These are phyloP conservation scores for Ascosphaera acerosa DNA, from an alignment of 2,329 filamentous ascomycete species.

Conservation along the genomic window DNA sequence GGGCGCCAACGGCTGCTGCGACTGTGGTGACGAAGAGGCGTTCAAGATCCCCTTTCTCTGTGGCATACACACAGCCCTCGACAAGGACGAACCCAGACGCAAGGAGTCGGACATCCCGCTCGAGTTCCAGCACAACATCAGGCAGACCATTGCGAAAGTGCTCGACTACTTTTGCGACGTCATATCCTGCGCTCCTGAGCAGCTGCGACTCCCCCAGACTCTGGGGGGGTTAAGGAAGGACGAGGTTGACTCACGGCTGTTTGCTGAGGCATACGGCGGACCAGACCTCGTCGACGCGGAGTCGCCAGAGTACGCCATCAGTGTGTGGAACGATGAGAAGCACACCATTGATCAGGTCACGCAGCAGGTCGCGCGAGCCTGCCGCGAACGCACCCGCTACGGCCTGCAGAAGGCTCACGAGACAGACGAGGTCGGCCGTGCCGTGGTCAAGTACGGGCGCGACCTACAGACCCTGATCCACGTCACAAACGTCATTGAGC, in stretches of 20 bases:
- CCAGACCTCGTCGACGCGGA: slow-evolving; percentile 36
- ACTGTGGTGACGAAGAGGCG: slow-evolving; percentile 87
- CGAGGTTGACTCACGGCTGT: slow-evolving; percentile 53
- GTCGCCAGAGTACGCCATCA: slow-evolving; percentile 47
- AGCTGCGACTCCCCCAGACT: slow-evolving; percentile 66
- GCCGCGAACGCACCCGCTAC: slow-evolving; percentile 42
- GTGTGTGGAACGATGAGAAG: slow-evolving; percentile 97
- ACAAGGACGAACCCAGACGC: slow-evolving; percentile 23
- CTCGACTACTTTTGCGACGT: slow-evolving; percentile 96
- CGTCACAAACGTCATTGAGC: slow-evolving; percentile 69
- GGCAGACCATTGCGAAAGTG: slow-evolving; percentile 60
- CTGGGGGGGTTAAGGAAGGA: slow-evolving; percentile 57
- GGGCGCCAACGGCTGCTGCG: slow-evolving; percentile 87
- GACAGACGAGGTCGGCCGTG: slow-evolving; percentile 69
- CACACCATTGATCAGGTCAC: slow-evolving; percentile 82
- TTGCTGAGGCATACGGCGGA: slow-evolving; percentile 43
- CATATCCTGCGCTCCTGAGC: slow-evolving; percentile 90
- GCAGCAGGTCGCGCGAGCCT: slow-evolving; percentile 75
- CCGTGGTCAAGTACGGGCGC: slow-evolving; percentile 50
- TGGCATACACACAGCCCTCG: slow-evolving; percentile 61
- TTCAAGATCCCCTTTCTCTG: slow-evolving; percentile 77
- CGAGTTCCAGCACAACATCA: slow-evolving; percentile 51
- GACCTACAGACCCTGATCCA: slow-evolving; percentile 47
- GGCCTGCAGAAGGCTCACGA: slow-evolving; percentile 58
- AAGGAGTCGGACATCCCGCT: slow-evolving; percentile 40